A percentile compares a stretch with the other conserved stretches of the same genome.
Evolutionary conservation across 2,329 filamentous ascomycete species (phyloP).

Genomic region (Apiospora saccharicola): DNA sequence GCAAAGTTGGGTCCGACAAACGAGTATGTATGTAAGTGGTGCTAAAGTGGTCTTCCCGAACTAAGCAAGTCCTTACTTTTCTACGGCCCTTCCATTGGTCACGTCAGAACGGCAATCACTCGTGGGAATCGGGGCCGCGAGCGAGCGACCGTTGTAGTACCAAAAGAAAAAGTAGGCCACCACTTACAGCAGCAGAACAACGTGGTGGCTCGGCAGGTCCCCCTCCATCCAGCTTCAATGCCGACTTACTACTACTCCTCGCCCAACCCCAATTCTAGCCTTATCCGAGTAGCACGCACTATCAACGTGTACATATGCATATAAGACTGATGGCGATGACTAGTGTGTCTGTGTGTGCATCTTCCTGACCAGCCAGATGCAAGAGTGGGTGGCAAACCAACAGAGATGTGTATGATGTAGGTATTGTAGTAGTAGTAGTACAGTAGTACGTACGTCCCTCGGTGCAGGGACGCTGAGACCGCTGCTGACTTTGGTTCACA

Average conservation of each 20-base stretch:
- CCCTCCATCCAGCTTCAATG: neutral
- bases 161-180: neutral
- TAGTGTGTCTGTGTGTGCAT: slow-evolving; percentile 7
- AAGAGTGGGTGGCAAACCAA: neutral
- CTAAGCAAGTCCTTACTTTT: slow-evolving; percentile 9
- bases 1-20: neutral
- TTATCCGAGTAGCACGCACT: neutral
- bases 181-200: slow-evolving; percentile 5
- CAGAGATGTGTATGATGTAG: neutral
- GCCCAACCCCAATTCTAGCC: neutral
- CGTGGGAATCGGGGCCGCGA: neutral
- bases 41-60: slow-evolving; percentile 14
- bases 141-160: slow-evolving; percentile 4
- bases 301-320: neutral
- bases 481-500: neutral
- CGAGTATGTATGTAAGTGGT: slow-evolving; percentile 12
- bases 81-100: neutral
- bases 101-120: slow-evolving; percentile 7
- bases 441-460: neutral
- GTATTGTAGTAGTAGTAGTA: neutral
- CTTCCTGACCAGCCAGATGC: slow-evolving; percentile 6
- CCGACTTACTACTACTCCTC: neutral
- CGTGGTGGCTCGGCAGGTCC: neutral
- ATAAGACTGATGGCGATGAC: slow-evolving; percentile 5
- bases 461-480: neutral